Conservation (phyloP, 83 land plant genomes). For the Diphasiastrum complanatum region DNA sequence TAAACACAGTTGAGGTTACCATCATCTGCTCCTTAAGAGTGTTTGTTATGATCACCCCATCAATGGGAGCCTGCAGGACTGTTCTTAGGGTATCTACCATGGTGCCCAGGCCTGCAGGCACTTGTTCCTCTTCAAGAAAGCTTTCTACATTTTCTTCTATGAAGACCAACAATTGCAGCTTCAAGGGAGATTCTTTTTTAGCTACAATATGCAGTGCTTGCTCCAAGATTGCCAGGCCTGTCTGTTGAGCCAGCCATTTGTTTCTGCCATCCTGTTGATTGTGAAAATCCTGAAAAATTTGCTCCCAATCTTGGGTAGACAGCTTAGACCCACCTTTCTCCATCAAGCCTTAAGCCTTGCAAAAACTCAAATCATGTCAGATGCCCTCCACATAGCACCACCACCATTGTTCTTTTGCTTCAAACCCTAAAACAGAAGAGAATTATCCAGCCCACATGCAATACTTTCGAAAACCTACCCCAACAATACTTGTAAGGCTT, state of each 20-base stretch:
- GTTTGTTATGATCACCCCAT: conserved; percentile 25
- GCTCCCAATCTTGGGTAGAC: conserved; percentile 65
- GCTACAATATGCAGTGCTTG: conserved; percentile 56
- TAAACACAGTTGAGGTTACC: conserved; percentile 50
- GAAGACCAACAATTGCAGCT: conserved; percentile 47
- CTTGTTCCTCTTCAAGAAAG: conserved; percentile 25
- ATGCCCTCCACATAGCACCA: too few species aligned
- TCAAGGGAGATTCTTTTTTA: conserved; percentile 50
- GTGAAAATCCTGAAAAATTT: conserved; percentile 61
- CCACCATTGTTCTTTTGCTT: too few species aligned
- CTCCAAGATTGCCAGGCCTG: conserved; percentile 50
- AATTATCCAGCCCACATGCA: too few species aligned
- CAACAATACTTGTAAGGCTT: too few species aligned
- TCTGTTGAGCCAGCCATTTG: conserved; percentile 47
- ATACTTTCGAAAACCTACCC: too few species aligned
- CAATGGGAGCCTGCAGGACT: conserved; percentile 36
- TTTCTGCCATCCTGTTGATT: conserved; percentile 29
- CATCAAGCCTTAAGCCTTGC: too few species aligned
- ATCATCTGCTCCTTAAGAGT: conserved; percentile 69
- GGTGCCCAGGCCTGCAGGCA: conserved; percentile 27
- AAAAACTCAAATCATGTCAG: too few species aligned
- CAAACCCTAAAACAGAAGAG: too few species aligned
- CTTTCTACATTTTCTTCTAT: conserved; percentile 48
- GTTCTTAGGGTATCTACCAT: conserved; percentile 40
- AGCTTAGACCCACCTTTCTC: conserved; percentile 33